These are phyloP conservation scores for Asparagopsis taxiformis DNA, from an alignment of 31 red algal genomes.

Conservation along the genomic window DNA sequence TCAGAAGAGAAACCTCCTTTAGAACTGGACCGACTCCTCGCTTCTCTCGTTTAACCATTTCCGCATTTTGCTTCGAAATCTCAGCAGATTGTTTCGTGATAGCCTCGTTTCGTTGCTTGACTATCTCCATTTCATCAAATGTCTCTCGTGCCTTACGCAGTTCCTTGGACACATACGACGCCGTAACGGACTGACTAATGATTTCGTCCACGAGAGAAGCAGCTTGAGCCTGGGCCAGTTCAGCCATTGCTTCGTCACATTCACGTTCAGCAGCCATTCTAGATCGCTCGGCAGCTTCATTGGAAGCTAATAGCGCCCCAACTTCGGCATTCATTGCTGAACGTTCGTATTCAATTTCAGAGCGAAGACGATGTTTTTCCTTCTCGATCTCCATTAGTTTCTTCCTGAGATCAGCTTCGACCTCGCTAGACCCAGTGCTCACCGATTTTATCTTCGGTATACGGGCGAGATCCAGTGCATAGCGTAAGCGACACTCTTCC, in stretches of 20 bases:
- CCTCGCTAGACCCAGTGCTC: too few relatives aligned
- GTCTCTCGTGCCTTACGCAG: constrained; percentile 14
- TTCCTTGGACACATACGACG: constrained; percentile 19
- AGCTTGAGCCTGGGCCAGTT: constrained; percentile 6
- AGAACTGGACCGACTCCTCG: constrained; percentile 68
- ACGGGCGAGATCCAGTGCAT: too few relatives aligned
- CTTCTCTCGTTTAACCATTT: constrained; percentile 53
- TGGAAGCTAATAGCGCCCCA: constrained; percentile 16
- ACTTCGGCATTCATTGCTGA: constrained; percentile 54
- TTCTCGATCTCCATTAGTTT: constrained; percentile 23
- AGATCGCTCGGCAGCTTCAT: constrained; percentile 28
- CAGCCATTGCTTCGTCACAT: constrained; percentile 28
- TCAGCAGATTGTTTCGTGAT: not conserved
- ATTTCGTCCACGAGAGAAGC: constrained; percentile 46
- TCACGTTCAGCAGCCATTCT: constrained; percentile 31
- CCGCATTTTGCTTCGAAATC: constrained; percentile 37
- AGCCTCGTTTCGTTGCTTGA: constrained; percentile 22
- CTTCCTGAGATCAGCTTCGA: constrained; percentile 38
- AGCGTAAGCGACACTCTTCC: too few relatives aligned
- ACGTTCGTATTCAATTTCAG: constrained; percentile 53
- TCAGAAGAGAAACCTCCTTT: constrained; percentile 32
- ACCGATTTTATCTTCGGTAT: too few relatives aligned
- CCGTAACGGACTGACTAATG: constrained; percentile 21
- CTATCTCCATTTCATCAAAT: constrained; percentile 6
- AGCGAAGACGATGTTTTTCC: constrained; percentile 9